Conservation (phyloP, 2,329 filamentous ascomycete species). For the Berkeleyomyces rouxiae region DNA sequence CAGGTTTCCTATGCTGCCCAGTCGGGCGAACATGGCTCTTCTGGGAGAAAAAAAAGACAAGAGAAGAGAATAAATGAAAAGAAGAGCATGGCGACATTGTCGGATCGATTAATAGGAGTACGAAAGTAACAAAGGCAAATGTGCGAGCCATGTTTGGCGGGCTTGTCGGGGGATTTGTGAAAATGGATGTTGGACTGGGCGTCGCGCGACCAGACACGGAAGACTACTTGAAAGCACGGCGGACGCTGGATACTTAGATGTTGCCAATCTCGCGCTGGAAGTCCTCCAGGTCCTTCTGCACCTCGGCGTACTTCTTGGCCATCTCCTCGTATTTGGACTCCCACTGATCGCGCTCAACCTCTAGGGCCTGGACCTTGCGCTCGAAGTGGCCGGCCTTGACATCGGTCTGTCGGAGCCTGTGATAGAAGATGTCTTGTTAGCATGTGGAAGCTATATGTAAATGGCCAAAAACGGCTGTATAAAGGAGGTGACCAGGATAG, state of each 20-base stretch:
- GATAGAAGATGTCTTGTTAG: not conserved
- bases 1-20: not conserved
- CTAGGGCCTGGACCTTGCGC: slow-evolving; percentile 95
- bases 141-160: not conserved
- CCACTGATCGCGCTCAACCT: slow-evolving; percentile 83
- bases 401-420: slow-evolving; percentile 92
- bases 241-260: slow-evolving; percentile 43
- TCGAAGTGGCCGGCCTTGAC: slow-evolving; percentile 99
- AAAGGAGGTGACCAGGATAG: not conserved
- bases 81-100: not conserved
- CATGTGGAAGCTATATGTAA: not conserved
- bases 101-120: not conserved
- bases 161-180: not conserved
- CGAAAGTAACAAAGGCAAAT: not conserved
- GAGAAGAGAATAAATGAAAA: slow-evolving; percentile 1
- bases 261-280: slow-evolving; percentile 85
- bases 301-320: slow-evolving; percentile 66
- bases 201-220: not conserved
- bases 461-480: not conserved
- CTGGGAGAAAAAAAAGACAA: not conserved
- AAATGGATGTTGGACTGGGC: not conserved
- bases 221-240: not conserved
- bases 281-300: slow-evolving; percentile 82
- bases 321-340: slow-evolving; percentile 98
- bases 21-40: not conserved